phyloP scores from a whole-genome alignment of 2,329 filamentous ascomycete species.

The Aspergillus brasiliensis region DNA sequence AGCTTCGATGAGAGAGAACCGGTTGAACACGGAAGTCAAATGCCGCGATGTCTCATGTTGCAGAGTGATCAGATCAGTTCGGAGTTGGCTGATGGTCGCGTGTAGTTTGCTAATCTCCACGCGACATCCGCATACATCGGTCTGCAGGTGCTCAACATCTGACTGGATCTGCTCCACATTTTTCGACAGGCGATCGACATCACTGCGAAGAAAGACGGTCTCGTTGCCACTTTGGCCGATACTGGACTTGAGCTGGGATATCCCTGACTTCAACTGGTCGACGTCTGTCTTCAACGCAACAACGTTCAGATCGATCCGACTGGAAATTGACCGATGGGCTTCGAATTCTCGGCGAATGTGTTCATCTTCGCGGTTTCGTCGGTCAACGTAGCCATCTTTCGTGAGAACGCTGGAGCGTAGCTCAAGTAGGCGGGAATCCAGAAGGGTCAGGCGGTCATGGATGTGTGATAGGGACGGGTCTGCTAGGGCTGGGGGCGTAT shows the following conservation, averaged over 20 bases:
- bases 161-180: constrained; percentile 40
- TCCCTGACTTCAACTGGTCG: constrained; percentile 37
- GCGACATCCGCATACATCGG: constrained; percentile 37
- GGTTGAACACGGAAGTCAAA: constrained; percentile 29
- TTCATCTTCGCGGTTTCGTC: constrained; percentile 43
- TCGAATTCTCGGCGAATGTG: constrained; percentile 44
- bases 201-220: constrained; percentile 38
- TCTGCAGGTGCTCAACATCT: constrained; percentile 37
- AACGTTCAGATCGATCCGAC: constrained; percentile 40
- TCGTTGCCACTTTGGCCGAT: constrained; percentile 36
- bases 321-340: constrained; percentile 35
- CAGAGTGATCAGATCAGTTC: constrained; percentile 39
- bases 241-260: constrained; percentile 38
- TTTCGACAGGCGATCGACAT: constrained; percentile 41
- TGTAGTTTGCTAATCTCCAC: constrained; percentile 43
- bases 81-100: constrained; percentile 37
- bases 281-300: constrained; percentile 39
- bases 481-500: constrained; percentile 36
- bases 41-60: constrained; percentile 38
- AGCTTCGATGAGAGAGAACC: constrained; percentile 35
- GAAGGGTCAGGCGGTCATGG: constrained; percentile 41
- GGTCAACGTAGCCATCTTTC: constrained; percentile 42
- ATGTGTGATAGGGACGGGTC: constrained; percentile 40
- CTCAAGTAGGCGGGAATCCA: constrained; percentile 42
- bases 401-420: constrained; percentile 42